A percentile compares a stretch with the other conserved stretches of the same genome.
Conservation (phyloP, 768 basidiomycete genomes). For the Boletus speciosus region DNA sequence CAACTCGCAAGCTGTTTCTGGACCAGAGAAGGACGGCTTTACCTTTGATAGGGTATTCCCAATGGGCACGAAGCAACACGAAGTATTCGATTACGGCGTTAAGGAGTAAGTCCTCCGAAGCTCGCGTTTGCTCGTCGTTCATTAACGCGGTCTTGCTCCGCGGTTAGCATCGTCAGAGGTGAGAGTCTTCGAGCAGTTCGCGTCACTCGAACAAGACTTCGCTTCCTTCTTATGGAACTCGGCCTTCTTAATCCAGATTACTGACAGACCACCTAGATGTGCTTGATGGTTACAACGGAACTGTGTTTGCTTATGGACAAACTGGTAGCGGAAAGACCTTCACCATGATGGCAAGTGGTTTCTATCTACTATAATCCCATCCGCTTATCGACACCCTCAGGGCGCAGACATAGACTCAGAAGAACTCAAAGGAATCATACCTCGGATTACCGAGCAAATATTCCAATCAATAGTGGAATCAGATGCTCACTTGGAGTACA, state of each 20-base stretch:
- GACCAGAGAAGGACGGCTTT: constrained; percentile 96
- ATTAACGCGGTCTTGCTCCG: constrained; percentile 15
- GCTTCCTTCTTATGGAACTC: background rate
- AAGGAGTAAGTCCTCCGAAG: constrained; percentile 68
- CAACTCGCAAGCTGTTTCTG: constrained; percentile 62
- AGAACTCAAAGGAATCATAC: constrained; percentile 95
- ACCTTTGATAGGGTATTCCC: constrained; percentile 97
- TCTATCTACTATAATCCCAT: constrained; percentile 2
- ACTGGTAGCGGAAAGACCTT: constrained; percentile 97
- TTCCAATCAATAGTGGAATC: constrained; percentile 97
- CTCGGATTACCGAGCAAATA: constrained; percentile 97
- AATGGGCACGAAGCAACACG: constrained; percentile 83
- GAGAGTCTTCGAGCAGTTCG: constrained; percentile 11
- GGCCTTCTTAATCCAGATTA: constrained; percentile 1
- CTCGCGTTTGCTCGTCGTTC: constrained; percentile 5
- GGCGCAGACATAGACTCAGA: constrained; percentile 95
- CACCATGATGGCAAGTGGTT: constrained; percentile 87
- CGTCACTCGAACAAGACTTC: constrained; percentile 1
- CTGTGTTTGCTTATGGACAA: constrained; percentile 96
- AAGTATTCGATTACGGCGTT: constrained; percentile 98
- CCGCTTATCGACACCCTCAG: constrained; percentile 39
- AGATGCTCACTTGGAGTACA: constrained; percentile 92
- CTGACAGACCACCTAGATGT: constrained; percentile 63
- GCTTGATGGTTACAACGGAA: constrained; percentile 97
- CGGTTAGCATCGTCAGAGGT: constrained; percentile 85